Evolutionary conservation across 2,329 filamentous ascomycete genomes (phyloP).

Genomic region (Ascochyta rabiei): DNA sequence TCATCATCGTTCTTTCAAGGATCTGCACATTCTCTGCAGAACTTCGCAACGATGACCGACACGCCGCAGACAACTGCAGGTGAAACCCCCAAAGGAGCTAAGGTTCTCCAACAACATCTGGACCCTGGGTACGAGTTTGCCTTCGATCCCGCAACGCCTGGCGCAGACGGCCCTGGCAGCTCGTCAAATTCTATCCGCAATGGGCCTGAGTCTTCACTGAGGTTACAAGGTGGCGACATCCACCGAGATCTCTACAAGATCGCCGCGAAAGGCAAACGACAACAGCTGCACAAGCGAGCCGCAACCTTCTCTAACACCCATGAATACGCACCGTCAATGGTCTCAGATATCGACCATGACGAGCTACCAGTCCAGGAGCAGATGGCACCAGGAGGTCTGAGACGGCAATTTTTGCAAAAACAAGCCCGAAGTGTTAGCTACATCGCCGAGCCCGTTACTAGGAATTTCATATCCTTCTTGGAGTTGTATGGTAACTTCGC

Average conservation of each 20-base stretch:
- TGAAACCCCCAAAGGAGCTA: conserved; percentile 39
- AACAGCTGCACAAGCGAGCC: conserved; percentile 60
- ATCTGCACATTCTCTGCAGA: background rate
- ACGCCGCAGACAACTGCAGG: conserved; percentile 36
- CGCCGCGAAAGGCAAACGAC: conserved; percentile 61
- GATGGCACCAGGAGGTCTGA: conserved; percentile 59
- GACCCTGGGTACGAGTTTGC: conserved; percentile 49
- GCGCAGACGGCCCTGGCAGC: conserved; percentile 31
- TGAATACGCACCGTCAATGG: conserved; percentile 30
- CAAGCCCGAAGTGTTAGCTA: conserved; percentile 49
- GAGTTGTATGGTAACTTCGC: conserved; percentile 79
- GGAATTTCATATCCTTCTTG: conserved; percentile 76
- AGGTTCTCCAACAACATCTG: conserved; percentile 51
- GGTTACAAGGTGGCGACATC: conserved; percentile 76
- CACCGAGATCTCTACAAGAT: conserved; percentile 80
- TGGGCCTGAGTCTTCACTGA: conserved; percentile 67
- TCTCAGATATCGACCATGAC: conserved; percentile 40
- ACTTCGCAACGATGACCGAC: conserved; percentile 32
- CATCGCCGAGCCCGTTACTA: conserved; percentile 63
- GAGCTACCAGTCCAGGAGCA: conserved; percentile 53
- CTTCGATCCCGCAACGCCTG: conserved; percentile 46
- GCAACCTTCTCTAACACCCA: conserved; percentile 69
- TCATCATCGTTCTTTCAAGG: background rate
- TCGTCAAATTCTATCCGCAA: conserved; percentile 31
- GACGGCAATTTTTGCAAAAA: conserved; percentile 58